Evolutionary conservation across 805 yeast genomes (phyloP).

Genomic region (Starmerella ratchasimensis): DNA sequence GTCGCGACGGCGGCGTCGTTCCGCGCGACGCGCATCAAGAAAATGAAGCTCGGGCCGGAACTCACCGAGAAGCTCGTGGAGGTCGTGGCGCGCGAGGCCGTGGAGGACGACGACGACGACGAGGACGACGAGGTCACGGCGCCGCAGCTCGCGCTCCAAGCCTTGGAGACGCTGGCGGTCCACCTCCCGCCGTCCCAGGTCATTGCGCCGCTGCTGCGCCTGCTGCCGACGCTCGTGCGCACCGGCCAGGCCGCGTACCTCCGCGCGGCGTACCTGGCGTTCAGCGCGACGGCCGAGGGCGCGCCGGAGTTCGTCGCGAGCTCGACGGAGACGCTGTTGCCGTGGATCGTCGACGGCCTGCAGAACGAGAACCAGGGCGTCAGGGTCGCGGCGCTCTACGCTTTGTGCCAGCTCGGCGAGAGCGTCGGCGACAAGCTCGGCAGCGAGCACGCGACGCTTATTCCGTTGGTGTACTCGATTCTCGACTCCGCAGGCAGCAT

Average conservation of each 20-base stretch:
- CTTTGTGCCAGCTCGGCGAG: slow-evolving; percentile 61
- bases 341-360: slow-evolving; percentile 60
- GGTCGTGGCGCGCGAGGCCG: slow-evolving; percentile 63
- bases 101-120: slow-evolving; percentile 78
- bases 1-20: slow-evolving; percentile 63
- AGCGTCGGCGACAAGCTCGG: slow-evolving; percentile 80
- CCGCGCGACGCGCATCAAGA: slow-evolving; percentile 66
- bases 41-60: slow-evolving; percentile 72
- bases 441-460: slow-evolving; percentile 63
- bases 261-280: slow-evolving; percentile 71
- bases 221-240: slow-evolving; percentile 29
- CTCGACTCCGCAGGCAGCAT: slow-evolving; percentile 76
- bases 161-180: slow-evolving; percentile 62
- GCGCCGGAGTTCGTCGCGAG: slow-evolving; percentile 84
- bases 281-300: slow-evolving; percentile 77
- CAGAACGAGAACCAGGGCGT: slow-evolving; percentile 64
- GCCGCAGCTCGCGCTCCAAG: slow-evolving; percentile 59
- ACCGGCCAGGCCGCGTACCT: slow-evolving; percentile 62
- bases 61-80: slow-evolving; percentile 60
- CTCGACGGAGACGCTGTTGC: slow-evolving; percentile 60
- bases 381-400: slow-evolving; percentile 71
- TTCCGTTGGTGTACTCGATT: slow-evolving; percentile 75
- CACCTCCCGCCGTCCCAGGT: slow-evolving; percentile 91
- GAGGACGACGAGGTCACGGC: slow-evolving; percentile 88
- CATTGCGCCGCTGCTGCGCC: slow-evolving; percentile 56